Evolutionary conservation across 2,329 filamentous ascomycete species (phyloP), one percentile per base, ranked within the genome.

Genomic region (Emergomyces pasteurianus): DNA sequence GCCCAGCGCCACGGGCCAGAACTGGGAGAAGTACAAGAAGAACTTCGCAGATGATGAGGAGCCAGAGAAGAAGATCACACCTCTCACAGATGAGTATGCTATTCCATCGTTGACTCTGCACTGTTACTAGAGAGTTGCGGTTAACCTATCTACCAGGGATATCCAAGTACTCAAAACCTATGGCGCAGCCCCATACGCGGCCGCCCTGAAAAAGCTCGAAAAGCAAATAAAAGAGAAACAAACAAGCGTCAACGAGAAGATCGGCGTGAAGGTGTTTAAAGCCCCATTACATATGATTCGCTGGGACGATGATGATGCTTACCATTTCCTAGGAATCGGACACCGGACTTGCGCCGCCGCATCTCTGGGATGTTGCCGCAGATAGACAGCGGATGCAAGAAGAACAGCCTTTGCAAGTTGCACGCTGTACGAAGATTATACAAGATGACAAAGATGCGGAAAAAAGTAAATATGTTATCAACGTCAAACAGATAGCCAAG

Each of bases 391-490:
- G 94, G 72, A 99, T 99, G 94, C 86, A 87, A 65, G 94, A 99
- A 78, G 94, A 99, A 78, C 94, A 99, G 72, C 94, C 94, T 50
- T 83, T 97, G 69, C 94, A 99, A 78, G 94, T 99, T 65, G 94
- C 94, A 66, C 84, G 94, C 72, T 99, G 94, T 82, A 99, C 94
- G 63, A 99, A 99, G 83, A 99, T 99, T 75, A 99, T 99, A 68
- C 86, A 91, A 63, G 92, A 97, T 72, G 92, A 96, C 74, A 92
- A 94, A 77, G 92, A 97, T 74, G 82, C 90, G 63, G 89, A 95
- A 65, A 99, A 99, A 84, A 95, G 89, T 85, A 99, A 97, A 86
- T 99, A 99, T 80, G 92, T 99, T 71, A 99, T 99, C 83, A 99
- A 99, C 78, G 92, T 99, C 69, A 99, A 99, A 82, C 94, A 99